Evolutionary conservation across 164 flowering plant species (phyloP).

Genomic region (Cinnamomum chago): DNA sequence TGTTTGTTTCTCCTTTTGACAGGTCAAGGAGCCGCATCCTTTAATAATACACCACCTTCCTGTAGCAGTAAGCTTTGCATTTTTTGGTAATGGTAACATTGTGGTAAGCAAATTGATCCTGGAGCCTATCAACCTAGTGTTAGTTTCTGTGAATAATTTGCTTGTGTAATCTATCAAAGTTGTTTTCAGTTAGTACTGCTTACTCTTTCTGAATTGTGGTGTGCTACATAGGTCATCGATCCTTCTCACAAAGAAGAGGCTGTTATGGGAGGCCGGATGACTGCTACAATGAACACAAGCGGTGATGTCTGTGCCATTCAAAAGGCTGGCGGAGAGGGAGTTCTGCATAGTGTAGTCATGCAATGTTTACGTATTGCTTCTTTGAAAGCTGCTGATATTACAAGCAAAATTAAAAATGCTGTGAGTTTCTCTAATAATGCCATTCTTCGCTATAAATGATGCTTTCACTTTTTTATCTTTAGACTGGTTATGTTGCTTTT

Average conservation of each 20-base stretch:
- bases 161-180: not conserved
- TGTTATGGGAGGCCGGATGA: conserved; percentile 85
- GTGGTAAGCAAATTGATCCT: conserved; percentile 44
- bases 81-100: conserved; percentile 53
- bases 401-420: conserved; percentile 53
- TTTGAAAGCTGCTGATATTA: conserved; percentile 70
- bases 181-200: not conserved
- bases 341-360: conserved; percentile 66
- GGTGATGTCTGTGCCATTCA: conserved; percentile 94
- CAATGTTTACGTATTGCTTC: conserved; percentile 83
- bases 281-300: conserved; percentile 73
- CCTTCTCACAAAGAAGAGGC: conserved; percentile 86
- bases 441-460: too few relatives aligned
- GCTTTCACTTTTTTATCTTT: not conserved
- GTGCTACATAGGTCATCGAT: conserved; percentile 56
- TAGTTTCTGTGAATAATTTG: not conserved
- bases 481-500: not conserved
- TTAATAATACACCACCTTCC: conserved; percentile 88
- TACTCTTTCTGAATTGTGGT: conserved; percentile 6
- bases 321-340: conserved; percentile 88
- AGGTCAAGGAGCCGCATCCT: conserved; percentile 85
- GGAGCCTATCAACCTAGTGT: not conserved
- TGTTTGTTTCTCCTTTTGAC: conserved; percentile 16
- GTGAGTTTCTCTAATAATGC: not conserved
- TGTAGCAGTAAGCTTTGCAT: conserved; percentile 82